phyloP scores from a whole-genome alignment of 176 grass and related monocot genomes.

The Lolium perenne region DNA sequence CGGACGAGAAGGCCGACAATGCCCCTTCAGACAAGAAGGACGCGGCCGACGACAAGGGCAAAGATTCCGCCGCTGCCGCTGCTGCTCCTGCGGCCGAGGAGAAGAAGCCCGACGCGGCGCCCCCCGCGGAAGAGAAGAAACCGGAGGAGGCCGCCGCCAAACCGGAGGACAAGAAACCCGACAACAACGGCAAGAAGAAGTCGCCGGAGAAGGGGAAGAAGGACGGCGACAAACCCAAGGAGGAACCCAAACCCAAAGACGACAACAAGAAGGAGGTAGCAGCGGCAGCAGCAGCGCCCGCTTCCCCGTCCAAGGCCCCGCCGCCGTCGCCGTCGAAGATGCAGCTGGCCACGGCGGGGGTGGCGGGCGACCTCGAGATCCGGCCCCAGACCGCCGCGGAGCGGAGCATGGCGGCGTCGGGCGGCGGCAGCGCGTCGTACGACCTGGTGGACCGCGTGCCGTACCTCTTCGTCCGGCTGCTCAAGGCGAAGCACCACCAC shows the following conservation, averaged over 20 bases:
- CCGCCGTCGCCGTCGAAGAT: conserved; percentile 69
- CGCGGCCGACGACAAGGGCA: conserved; percentile 31
- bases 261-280: conserved; percentile 47
- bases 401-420: conserved; percentile 51
- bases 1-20: conserved; percentile 11
- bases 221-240: conserved; percentile 60
- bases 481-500: conserved; percentile 81
- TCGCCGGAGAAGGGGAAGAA: conserved; percentile 62
- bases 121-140: conserved; percentile 56
- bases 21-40: conserved; percentile 34
- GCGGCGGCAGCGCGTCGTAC: conserved; percentile 52
- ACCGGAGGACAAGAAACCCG: conserved; percentile 55
- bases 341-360: conserved; percentile 38
- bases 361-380: conserved; percentile 81
- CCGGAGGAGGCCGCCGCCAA: conserved; percentile 44
- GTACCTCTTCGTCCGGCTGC: conserved; percentile 92
- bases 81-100: conserved; percentile 34
- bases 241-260: conserved; percentile 53
- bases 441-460: conserved; percentile 87
- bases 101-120: conserved; percentile 43
- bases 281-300: background rate
- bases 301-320: conserved; percentile 43
- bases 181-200: conserved; percentile 58
- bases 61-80: conserved; percentile 6
- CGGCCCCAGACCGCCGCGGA: conserved; percentile 52